These are phyloP conservation scores for Pythium plurisporium DNA, from an alignment of 352 stramenopile genomes.

Conservation along the genomic window DNA sequence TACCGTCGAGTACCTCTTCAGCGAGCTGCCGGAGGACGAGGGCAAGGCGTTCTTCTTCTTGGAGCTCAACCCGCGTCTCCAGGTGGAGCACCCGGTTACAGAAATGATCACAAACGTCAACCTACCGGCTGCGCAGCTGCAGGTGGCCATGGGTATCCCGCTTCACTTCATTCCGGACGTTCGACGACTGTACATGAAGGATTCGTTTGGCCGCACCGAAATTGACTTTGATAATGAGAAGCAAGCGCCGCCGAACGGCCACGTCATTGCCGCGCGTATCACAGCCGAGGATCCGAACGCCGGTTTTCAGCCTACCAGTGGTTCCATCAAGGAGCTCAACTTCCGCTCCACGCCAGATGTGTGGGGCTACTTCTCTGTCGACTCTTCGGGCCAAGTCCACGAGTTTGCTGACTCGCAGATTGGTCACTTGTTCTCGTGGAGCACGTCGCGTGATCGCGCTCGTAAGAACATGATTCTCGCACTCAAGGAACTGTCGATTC, in stretches of 20 bases:
- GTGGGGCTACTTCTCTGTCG: slow-evolving; percentile 99
- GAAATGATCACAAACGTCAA: slow-evolving; percentile 99
- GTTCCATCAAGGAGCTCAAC: slow-evolving; percentile 98
- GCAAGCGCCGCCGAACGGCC: slow-evolving; percentile 79
- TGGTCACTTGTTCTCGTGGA: slow-evolving; percentile 99
- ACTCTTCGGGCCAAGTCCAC: slow-evolving; percentile 98
- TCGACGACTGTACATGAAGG: slow-evolving; percentile 95
- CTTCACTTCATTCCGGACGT: slow-evolving; percentile 98
- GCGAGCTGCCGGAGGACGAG: slow-evolving; percentile 86
- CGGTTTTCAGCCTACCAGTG: slow-evolving; percentile 98
- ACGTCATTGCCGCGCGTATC: slow-evolving; percentile 99
- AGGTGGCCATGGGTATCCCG: slow-evolving; percentile 99
- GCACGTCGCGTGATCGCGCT: slow-evolving; percentile 93
- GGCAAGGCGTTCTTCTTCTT: slow-evolving; percentile 99
- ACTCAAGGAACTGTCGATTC: slow-evolving; percentile 99
- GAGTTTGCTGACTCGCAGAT: slow-evolving; percentile 99
- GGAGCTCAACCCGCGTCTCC: slow-evolving; percentile 99
- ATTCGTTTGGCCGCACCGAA: slow-evolving; percentile 84
- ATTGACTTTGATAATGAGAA: slow-evolving; percentile 97
- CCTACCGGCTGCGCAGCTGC: slow-evolving; percentile 95
- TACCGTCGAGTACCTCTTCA: slow-evolving; percentile 99
- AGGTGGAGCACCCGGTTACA: slow-evolving; percentile 99
- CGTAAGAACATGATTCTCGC: slow-evolving; percentile 98
- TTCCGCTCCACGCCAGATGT: slow-evolving; percentile 99
- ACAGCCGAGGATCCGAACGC: slow-evolving; percentile 99